Conservation (phyloP, 2,329 filamentous ascomycete genomes). For the Neofusicoccum cordaticola region DNA sequence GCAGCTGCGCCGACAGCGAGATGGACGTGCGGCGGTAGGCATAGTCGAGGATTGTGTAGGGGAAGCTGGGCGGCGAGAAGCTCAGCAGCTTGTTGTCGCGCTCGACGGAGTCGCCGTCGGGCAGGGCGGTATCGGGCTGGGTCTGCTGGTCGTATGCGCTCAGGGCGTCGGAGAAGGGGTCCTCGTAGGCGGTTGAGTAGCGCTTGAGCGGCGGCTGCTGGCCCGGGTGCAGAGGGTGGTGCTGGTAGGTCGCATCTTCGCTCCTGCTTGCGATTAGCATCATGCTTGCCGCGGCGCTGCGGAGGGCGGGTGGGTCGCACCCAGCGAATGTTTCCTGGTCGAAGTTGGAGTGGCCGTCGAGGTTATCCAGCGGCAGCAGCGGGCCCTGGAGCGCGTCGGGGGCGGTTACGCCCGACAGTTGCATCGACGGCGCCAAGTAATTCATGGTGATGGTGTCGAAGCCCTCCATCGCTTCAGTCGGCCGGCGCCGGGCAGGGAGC, state of each 20-base stretch:
- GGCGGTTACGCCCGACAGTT: slow-evolving; percentile 52
- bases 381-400: slow-evolving; percentile 36
- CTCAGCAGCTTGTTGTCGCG: slow-evolving; percentile 59
- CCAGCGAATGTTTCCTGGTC: slow-evolving; percentile 60
- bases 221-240: slow-evolving; percentile 41
- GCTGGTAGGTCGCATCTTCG: slow-evolving; percentile 49
- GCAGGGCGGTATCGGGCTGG: slow-evolving; percentile 45
- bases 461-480: slow-evolving; percentile 46
- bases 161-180: slow-evolving; percentile 51
- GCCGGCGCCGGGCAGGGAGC: slow-evolving; percentile 23
- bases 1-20: slow-evolving; percentile 70
- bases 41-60: slow-evolving; percentile 65
- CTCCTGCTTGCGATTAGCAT: slow-evolving; percentile 42
- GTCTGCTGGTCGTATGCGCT: slow-evolving; percentile 48
- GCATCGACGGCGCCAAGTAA: slow-evolving; percentile 58
- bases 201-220: slow-evolving; percentile 41
- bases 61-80: slow-evolving; percentile 47
- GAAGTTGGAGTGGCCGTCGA: slow-evolving; percentile 59
- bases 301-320: slow-evolving; percentile 39
- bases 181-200: slow-evolving; percentile 49
- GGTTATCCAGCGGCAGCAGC: slow-evolving; percentile 52
- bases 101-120: slow-evolving; percentile 58
- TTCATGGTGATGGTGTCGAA: slow-evolving; percentile 62
- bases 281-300: slow-evolving; percentile 19
- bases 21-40: slow-evolving; percentile 62